phyloP scores from a whole-genome alignment of 179 eudicot species.

The Monotropa hypopitys region DNA sequence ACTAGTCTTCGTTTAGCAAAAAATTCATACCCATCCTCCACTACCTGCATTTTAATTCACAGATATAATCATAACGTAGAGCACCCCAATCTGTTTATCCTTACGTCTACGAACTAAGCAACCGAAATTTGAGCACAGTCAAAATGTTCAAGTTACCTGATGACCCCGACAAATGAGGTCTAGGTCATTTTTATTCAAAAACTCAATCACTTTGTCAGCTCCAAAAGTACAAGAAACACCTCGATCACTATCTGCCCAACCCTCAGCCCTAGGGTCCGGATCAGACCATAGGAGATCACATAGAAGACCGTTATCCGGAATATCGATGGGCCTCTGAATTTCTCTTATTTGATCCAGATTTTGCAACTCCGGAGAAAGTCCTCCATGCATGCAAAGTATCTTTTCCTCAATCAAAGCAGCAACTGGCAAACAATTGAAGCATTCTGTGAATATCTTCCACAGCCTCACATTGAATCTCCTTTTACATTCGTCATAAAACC shows the following conservation, averaged over 20 bases:
- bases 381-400: constrained; percentile 82
- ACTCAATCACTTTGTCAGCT: constrained; percentile 48
- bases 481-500: constrained; percentile 78
- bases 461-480: constrained; percentile 72
- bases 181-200: constrained; percentile 55
- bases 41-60: constrained; percentile 37
- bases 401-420: constrained; percentile 65
- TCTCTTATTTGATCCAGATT: constrained; percentile 50
- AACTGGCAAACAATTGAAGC: constrained; percentile 76
- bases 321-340: constrained; percentile 58
- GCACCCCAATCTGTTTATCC: background rate
- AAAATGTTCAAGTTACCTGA: constrained; percentile 34
- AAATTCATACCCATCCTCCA: constrained; percentile 79
- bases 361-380: constrained; percentile 57
- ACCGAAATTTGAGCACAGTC: background rate
- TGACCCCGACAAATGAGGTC: constrained; percentile 82
- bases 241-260: constrained; percentile 73
- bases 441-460: constrained; percentile 73
- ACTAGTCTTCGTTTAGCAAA: constrained; percentile 64
- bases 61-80: background rate
- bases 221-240: constrained; percentile 84
- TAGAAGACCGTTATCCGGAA: constrained; percentile 66
- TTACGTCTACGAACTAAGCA: background rate
- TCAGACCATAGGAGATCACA: constrained; percentile 85
- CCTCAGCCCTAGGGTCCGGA: constrained; percentile 49